These are phyloP conservation scores for Xylariaceae sp. DNA, from an alignment of 2,329 filamentous ascomycete species.

Conservation along the genomic window DNA sequence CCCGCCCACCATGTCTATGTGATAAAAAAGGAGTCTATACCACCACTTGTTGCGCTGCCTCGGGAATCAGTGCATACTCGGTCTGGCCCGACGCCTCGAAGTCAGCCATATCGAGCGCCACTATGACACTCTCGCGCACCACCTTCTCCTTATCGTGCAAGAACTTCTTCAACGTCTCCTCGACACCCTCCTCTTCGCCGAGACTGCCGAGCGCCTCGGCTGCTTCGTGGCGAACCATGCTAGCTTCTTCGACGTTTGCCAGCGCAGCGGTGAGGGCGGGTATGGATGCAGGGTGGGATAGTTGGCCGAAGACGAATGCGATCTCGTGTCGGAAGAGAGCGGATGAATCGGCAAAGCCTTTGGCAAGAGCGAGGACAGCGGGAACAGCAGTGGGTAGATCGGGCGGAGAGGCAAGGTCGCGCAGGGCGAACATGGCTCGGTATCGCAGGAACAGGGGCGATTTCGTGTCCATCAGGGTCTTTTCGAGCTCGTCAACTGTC, in stretches of 20 bases:
- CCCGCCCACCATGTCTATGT: constrained; percentile 13
- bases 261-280: constrained; percentile 79
- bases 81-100: constrained; percentile 85
- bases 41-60: constrained; percentile 43
- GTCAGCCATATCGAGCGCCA: constrained; percentile 96
- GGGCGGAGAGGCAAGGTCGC: constrained; percentile 90
- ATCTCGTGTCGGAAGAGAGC: constrained; percentile 97
- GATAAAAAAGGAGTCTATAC: constrained; percentile 18
- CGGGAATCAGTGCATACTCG: constrained; percentile 90
- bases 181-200: constrained; percentile 89
- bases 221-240: constrained; percentile 97
- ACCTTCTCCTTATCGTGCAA: constrained; percentile 88
- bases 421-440: constrained; percentile 95
- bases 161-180: constrained; percentile 79
- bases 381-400: constrained; percentile 84
- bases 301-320: constrained; percentile 95
- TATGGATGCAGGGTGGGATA: constrained; percentile 95
- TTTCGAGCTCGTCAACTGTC: constrained; percentile 72
- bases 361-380: constrained; percentile 82
- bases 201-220: constrained; percentile 93
- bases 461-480: constrained; percentile 73
- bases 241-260: constrained; percentile 75
- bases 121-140: constrained; percentile 89
- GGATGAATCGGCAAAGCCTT: constrained; percentile 80
- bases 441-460: constrained; percentile 88